Conservation (phyloP, 371 early-diverging fungal genomes). For the Haplosporangium sp. region DNA sequence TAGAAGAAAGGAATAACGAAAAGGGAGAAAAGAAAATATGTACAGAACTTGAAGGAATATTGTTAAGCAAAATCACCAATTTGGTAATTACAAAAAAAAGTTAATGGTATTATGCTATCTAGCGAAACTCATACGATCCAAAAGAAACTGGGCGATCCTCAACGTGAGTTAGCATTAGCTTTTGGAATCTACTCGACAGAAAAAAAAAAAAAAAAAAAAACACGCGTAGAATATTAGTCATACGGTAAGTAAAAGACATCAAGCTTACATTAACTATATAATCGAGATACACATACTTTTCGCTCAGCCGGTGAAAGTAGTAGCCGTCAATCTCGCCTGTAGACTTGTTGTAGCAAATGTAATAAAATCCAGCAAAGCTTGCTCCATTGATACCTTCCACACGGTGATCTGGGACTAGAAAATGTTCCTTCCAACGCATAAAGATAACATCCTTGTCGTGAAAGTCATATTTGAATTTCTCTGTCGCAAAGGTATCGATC, state of each 20-base stretch:
- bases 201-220: background rate
- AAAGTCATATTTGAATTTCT: conserved; percentile 78
- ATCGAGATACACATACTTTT: conserved; percentile 25
- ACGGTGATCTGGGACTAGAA: conserved; percentile 94
- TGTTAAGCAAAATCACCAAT: background rate
- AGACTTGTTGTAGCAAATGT: conserved; percentile 87
- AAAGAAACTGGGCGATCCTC: conserved; percentile 59
- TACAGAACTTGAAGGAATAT: background rate
- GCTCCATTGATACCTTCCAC: conserved; percentile 90
- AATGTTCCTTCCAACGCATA: conserved; percentile 98
- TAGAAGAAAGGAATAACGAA: background rate
- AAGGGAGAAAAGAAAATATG: background rate
- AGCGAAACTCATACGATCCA: conserved; percentile 76
- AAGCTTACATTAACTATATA: background rate
- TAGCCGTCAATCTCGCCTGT: conserved; percentile 87
- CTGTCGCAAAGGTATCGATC: conserved; percentile 74
- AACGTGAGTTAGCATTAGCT: conserved; percentile 81
- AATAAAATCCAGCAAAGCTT: conserved; percentile 96
- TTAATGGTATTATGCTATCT: conserved; percentile 10
- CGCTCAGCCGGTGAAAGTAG: conserved; percentile 76
- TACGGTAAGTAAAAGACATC: background rate
- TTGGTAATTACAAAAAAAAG: background rate
- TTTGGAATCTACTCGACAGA: conserved; percentile 75
- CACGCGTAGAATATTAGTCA: background rate
- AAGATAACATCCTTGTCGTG: conserved; percentile 81